These are phyloP conservation scores for Hericium rajendrae DNA, from an alignment of 768 basidiomycete genomes.

Conservation along the genomic window DNA sequence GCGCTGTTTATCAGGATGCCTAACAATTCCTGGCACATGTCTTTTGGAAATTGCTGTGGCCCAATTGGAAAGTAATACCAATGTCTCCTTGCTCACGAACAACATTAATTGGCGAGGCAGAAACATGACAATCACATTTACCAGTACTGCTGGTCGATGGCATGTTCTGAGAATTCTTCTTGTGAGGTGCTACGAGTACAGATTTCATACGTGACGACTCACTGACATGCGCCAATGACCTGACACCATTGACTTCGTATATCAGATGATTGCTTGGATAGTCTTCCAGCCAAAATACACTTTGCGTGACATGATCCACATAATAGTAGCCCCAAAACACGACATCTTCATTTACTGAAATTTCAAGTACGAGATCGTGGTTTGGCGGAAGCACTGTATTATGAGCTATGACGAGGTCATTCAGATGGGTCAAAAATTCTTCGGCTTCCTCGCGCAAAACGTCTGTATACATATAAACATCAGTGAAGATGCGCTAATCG, in stretches of 20 bases:
- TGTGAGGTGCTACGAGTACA: no score
- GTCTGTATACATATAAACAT: conserved; percentile 39
- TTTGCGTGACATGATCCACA: conserved; percentile 16
- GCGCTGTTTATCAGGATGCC: background rate
- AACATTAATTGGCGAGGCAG: no score
- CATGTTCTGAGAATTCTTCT: background rate
- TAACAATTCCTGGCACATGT: background rate
- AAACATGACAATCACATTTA: no score
- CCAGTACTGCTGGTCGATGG: background rate
- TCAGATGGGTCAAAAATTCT: conserved; percentile 21
- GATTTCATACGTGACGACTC: background rate
- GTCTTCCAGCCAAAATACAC: conserved; percentile 45
- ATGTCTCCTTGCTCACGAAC: no score
- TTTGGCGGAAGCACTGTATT: conserved; percentile 22
- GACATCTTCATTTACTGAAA: conserved; percentile 18
- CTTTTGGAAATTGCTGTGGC: background rate
- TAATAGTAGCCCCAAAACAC: conserved; percentile 20
- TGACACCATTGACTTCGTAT: conserved; percentile 12
- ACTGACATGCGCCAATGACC: background rate
- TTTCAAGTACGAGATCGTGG: conserved; percentile 39
- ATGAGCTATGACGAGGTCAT: conserved; percentile 8
- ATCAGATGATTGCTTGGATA: conserved; percentile 28
- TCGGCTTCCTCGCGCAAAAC: conserved; percentile 25
- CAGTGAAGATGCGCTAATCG: conserved; percentile 41
- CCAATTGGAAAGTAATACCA: background rate